Conservation (phyloP, 2,329 filamentous ascomycete species). For the Paracamarosporium sp. region DNA sequence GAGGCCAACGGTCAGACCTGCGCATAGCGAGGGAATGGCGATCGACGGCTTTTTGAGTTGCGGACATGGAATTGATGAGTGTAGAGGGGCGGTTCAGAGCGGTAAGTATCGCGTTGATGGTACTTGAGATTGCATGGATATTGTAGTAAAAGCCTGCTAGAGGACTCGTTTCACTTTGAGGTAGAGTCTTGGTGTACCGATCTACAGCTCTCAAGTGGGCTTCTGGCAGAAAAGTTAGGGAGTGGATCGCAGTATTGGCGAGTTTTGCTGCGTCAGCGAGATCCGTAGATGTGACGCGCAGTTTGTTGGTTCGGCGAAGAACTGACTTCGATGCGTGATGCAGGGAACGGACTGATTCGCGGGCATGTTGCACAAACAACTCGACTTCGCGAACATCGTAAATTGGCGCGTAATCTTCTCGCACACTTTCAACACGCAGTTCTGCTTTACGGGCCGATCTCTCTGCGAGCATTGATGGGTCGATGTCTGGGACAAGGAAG, state of each 20-base stretch:
- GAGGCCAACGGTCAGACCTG: constrained; percentile 79
- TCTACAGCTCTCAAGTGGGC: constrained; percentile 74
- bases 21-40: constrained; percentile 77
- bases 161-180: constrained; percentile 75
- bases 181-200: constrained; percentile 71
- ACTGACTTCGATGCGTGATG: constrained; percentile 84
- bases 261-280: constrained; percentile 69
- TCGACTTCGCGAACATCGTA: constrained; percentile 85
- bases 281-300: constrained; percentile 71
- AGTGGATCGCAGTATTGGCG: constrained; percentile 60
- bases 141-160: constrained; percentile 75
- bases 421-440: constrained; percentile 79
- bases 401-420: constrained; percentile 87
- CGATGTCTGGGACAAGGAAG: constrained; percentile 93
- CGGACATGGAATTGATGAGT: constrained; percentile 78
- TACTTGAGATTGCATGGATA: constrained; percentile 81
- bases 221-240: constrained; percentile 70
- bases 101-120: constrained; percentile 79
- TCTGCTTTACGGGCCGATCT: constrained; percentile 87
- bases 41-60: constrained; percentile 77
- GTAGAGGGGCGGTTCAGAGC: constrained; percentile 80
- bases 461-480: constrained; percentile 87
- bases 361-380: constrained; percentile 87
- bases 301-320: constrained; percentile 77
- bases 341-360: constrained; percentile 85